Base-by-base conservation (phyloP, 257 asterid genomes). In the Nicotiana attenuata region DNA sequence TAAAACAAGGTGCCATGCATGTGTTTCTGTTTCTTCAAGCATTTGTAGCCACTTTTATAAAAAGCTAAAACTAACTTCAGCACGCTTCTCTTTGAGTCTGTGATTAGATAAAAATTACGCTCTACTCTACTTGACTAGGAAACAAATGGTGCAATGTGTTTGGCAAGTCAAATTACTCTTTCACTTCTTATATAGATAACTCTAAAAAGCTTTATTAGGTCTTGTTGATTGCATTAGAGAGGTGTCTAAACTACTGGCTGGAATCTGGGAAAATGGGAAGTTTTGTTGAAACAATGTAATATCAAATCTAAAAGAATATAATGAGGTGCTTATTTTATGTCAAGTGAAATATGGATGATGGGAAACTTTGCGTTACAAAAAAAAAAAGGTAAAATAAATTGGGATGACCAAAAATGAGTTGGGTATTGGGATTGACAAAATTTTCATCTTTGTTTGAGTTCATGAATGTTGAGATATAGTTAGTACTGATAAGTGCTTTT, bases 361-460 rank as follows among this genome's bases (percentile, higher is more conserved):
- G 57, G 59, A 15, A 22, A 13, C 15, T 1, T 73, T 73, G 78
- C 78, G 1, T 73, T 47, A 73, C 7, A 5, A 33, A 33, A 29
- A 45, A 20, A 29, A 71, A 22, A 59, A 59, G 16, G 38, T 47
- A 73, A 73, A 47, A 22, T 73, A 41, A 73, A 14, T 71, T 20
- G 78, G 38, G 31, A 45, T 1, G 77, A 69, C 57, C 77, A 69
- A 38, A 69, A 68, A 16, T 10, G 33, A 69, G 33, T n/a, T 69
- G 77, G 57, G 33, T 45, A 73, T 69, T 41, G 57, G 77, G n/a
- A 69, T 69, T 20, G 31, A 73, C 78, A 45, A 71, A n/a, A 73
- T 14, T 45, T 38, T 45, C 78, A 14, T 73, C 38, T 73, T 73
- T 73, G 78, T 47, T 69, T 73, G 61, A 73, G 61, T 73, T 73